Base-by-base conservation (phyloP, 495 filamentous ascomycete species). In the Penicillium argentinense region DNA sequence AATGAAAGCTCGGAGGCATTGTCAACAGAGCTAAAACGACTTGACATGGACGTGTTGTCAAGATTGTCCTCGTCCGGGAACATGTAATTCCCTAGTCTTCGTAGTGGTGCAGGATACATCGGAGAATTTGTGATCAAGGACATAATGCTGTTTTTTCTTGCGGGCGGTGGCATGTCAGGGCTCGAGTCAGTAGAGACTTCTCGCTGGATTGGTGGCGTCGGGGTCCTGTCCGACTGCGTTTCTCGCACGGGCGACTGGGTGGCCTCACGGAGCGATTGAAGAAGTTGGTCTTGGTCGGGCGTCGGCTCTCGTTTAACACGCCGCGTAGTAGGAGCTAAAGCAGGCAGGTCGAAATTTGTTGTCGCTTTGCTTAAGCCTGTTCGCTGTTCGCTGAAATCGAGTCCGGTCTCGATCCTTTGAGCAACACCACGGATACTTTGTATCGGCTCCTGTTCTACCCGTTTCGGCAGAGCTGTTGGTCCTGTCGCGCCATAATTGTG, bases 281-380 rank as follows among this genome's bases (percentile, higher is more conserved):
- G 53, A 22, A 74, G 56, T 47, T 75, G 72, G 1, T 59, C 43
- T 38, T 72, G 56, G 44, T 75, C 72, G 3, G 72, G 72, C 18
- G 72, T 75, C 13, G 72, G 69, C 32, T 65, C 66, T 6, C 72
- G 66, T 23, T 53, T 67, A 12, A 32, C 32, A 17, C 51, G 22
- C 21, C 47, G 47, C 14, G 11, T 18, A 7, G 0, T 21, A 36
- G 8, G 5, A 1, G 12, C n/a, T 9, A 18, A 36, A 18, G 14
- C 7, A n/a, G n/a, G n/a, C n/a, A n/a, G n/a, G n/a, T n/a, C n/a
- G n/a, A n/a, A n/a, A n/a, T n/a, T n/a, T n/a, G n/a, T n/a, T n/a
- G n/a, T n/a, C n/a, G n/a, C n/a, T n/a, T n/a, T n/a, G n/a, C n/a
- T n/a, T n/a, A 36, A 18, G 7, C 8, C 8, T 19, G 16, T 36